Evolutionary conservation across 352 stramenopile species (phyloP).

Genomic region (Phytophthora pini): DNA sequence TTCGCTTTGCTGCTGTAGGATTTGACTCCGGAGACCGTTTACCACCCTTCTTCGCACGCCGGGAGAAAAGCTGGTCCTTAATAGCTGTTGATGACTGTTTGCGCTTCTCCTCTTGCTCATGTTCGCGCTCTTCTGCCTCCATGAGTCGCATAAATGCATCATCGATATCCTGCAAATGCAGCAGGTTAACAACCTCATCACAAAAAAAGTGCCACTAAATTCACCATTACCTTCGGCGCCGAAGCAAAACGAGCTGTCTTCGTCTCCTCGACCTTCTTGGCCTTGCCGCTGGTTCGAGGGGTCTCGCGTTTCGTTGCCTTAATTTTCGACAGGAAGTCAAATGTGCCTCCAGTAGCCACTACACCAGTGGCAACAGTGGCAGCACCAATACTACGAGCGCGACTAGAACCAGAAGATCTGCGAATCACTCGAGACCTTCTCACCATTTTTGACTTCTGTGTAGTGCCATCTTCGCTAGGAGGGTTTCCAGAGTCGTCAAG

Average conservation of each 20-base stretch:
- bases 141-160: slow-evolving; percentile 81
- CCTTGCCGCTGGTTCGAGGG: slow-evolving; percentile 16
- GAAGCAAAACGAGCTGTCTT: slow-evolving; percentile 28
- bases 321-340: slow-evolving; percentile 90
- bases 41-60: slow-evolving; percentile 45
- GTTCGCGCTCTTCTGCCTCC: slow-evolving; percentile 78
- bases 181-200: no score
- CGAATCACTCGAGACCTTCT: slow-evolving; percentile 47
- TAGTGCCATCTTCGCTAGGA: slow-evolving; percentile 29
- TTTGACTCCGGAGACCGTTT: slow-evolving; percentile 28
- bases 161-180: slow-evolving; percentile 60
- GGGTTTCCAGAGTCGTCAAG: slow-evolving; percentile 39
- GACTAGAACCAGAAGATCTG: slow-evolving; percentile 22
- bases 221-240: slow-evolving; percentile 35
- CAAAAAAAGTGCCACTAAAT: neutral
- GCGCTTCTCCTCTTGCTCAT: slow-evolving; percentile 61
- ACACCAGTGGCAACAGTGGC: slow-evolving; percentile 62
- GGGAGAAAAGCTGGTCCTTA: slow-evolving; percentile 65
- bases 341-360: slow-evolving; percentile 79
- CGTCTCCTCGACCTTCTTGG: slow-evolving; percentile 23
- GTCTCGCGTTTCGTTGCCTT: slow-evolving; percentile 39
- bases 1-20: slow-evolving; percentile 22
- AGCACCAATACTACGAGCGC: slow-evolving; percentile 22
- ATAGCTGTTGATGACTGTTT: slow-evolving; percentile 56
- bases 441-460: slow-evolving; percentile 34